phyloP scores from a whole-genome alignment of 1,284 basidiomycete species.

The Schizophyllum amplum region DNA sequence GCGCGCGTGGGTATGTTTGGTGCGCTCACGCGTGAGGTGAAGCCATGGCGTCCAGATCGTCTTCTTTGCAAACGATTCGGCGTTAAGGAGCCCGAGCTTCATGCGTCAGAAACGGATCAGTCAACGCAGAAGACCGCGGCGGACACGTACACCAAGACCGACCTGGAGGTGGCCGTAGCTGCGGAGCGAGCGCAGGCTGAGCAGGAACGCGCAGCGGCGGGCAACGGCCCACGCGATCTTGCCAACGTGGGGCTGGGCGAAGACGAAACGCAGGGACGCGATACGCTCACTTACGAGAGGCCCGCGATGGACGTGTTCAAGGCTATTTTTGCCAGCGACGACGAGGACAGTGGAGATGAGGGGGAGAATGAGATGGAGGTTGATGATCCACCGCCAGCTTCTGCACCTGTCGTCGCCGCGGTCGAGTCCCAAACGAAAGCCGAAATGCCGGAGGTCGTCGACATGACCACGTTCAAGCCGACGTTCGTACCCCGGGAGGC shows the following conservation, averaged over 20 bases:
- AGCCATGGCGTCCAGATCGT: slow-evolving; percentile 71
- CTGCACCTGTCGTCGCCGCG: slow-evolving; percentile 6
- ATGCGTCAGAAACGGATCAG: not conserved
- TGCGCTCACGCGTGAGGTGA: slow-evolving; percentile 67
- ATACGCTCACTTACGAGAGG: slow-evolving; percentile 80
- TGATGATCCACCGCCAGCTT: slow-evolving; percentile 4
- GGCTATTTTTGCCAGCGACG: slow-evolving; percentile 88
- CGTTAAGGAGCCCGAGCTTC: slow-evolving; percentile 69
- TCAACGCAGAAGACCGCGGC: slow-evolving; percentile 25
- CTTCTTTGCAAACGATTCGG: slow-evolving; percentile 94
- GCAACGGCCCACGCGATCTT: slow-evolving; percentile 41
- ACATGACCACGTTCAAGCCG: slow-evolving; percentile 66
- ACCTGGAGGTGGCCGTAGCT: slow-evolving; percentile 11
- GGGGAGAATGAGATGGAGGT: slow-evolving; percentile 22
- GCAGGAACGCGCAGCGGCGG: slow-evolving; percentile 9
- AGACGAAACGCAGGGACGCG: slow-evolving; percentile 79
- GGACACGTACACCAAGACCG: slow-evolving; percentile 10
- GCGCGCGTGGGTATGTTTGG: slow-evolving; percentile 86
- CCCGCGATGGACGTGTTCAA: slow-evolving; percentile 93
- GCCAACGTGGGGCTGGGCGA: slow-evolving; percentile 82
- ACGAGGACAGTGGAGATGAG: slow-evolving; percentile 71
- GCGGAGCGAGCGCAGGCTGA: slow-evolving; percentile 15
- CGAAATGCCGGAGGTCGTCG: slow-evolving; percentile 29
- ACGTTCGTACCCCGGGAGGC: slow-evolving; percentile 69
- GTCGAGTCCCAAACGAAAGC: not conserved